These are phyloP conservation scores for Aspergillus steynii DNA, from an alignment of 495 filamentous ascomycete species.

Conservation along the genomic window DNA sequence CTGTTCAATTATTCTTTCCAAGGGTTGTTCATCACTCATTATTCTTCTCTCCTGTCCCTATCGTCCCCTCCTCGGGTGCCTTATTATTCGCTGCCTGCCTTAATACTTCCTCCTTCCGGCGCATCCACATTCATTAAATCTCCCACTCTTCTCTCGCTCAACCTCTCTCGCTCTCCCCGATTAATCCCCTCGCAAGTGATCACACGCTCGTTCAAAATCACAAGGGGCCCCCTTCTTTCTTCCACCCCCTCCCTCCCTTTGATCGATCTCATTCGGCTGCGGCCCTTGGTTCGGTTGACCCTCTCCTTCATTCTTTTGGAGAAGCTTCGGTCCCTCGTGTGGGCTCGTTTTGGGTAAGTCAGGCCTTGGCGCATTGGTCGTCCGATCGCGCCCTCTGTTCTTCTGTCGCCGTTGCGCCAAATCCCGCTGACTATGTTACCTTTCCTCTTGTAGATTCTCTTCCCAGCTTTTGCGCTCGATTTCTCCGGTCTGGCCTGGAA, in stretches of 20 bases:
- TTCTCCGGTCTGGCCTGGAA: not conserved
- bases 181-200: slow-evolving; percentile 6
- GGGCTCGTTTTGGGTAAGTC: slow-evolving; percentile 1
- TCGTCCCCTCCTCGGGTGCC: no score
- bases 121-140: slow-evolving; percentile 2
- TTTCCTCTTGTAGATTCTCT: not conserved
- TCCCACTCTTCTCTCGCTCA: slow-evolving; percentile 5
- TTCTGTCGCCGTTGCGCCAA: slow-evolving; percentile 12
- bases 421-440: slow-evolving; percentile 13
- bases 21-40: no score
- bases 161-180: slow-evolving; percentile 4
- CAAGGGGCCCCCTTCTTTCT: slow-evolving; percentile 13
- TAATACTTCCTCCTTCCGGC: not conserved
- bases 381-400: slow-evolving; percentile 16
- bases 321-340: slow-evolving; percentile 11
- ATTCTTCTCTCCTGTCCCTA: not conserved
- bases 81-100: not conserved
- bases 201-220: slow-evolving; percentile 17
- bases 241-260: slow-evolving; percentile 20
- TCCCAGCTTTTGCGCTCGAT: not conserved
- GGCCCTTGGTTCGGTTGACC: slow-evolving; percentile 6
- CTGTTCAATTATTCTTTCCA: not conserved
- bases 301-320: slow-evolving; percentile 25
- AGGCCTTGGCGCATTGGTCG: slow-evolving; percentile 14
- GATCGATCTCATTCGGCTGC: slow-evolving; percentile 16